Evolutionary conservation across 345 rosid species (phyloP), one percentile per base, ranked within the genome.

Genomic region (Eucalyptus cloeziana): DNA sequence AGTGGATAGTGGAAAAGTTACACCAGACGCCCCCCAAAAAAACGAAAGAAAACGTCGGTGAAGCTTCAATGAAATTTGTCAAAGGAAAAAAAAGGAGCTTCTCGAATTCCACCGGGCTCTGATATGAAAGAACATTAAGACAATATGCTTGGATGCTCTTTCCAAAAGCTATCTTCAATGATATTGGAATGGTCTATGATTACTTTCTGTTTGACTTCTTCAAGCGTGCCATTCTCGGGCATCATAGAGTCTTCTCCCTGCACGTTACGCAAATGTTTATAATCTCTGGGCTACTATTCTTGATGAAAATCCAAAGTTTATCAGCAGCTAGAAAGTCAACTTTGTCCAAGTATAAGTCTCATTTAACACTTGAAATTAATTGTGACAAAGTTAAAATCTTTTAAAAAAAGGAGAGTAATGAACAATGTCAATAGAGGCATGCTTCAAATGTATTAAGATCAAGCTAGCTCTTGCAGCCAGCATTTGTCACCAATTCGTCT

Each of bases 151-250:
- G 94, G 92, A 91, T 95, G 92, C 88, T 92, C 92, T 89, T 92
- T 88, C 99, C 98, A 96, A 85, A 96, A 96, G 91, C 92, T 88
- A 15, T 56, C 91, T 88, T 94, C 98, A 69, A 96, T 97, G 86
- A 95, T 95, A 87, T 94, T 94, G 87, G 95, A 93, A 89, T 94
- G 94, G 17, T 93, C 91, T 51, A 94, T 85, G 12, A 91, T 89
- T 60, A 93, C 92, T 40, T 89, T 91, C 64, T 50, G 27, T 79
- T 25, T 54, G 86, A 91, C 89, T 88, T 86, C 89, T 51, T 12
- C 67, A 54, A 90, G 13, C 13, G 16, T 69, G 58, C 87, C 94
- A 76, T 93, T 89, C 86, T 91, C 92, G 49, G 87, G 45, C 27
- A 47, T 31, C 50, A 5, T 69, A 62, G 76, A 80, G 87, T 92